These are phyloP conservation scores for Fraxinus americana DNA, from an alignment of 257 asterid species.

Conservation along the genomic window DNA sequence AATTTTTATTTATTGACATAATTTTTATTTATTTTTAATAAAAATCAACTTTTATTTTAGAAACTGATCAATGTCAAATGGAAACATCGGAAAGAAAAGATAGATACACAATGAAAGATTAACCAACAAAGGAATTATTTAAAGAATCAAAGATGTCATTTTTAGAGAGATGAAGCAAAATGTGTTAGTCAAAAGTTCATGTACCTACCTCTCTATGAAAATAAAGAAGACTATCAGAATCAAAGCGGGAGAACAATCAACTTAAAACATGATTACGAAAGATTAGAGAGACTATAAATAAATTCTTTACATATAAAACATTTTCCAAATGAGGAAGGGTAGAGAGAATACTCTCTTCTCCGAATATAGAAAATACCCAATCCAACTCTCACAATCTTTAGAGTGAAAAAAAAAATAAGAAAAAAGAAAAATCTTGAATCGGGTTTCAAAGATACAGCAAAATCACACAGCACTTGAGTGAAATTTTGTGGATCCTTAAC, in stretches of 20 bases:
- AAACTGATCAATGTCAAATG: too few species aligned
- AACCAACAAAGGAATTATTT: too few species aligned
- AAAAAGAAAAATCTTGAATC: slow-evolving; percentile 23
- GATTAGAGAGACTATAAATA: slow-evolving; percentile 21
- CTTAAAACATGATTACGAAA: slow-evolving; percentile 24
- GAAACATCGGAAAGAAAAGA: too few species aligned
- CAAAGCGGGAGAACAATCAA: slow-evolving; percentile 57
- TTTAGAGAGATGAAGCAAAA: too few species aligned
- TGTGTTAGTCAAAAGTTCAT: not conserved
- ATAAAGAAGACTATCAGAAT: slow-evolving; percentile 20
- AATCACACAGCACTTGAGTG: not conserved
- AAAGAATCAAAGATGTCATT: too few species aligned
- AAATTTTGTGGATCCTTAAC: slow-evolving; percentile 5
- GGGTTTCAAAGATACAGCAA: slow-evolving; percentile 31
- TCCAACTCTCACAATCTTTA: slow-evolving; percentile 22
- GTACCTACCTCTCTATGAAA: slow-evolving; percentile 1
- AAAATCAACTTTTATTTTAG: too few species aligned
- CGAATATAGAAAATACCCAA: slow-evolving; percentile 30
- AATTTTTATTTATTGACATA: too few species aligned
- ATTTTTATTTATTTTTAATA: too few species aligned
- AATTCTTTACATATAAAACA: slow-evolving; percentile 14
- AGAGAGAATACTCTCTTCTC: slow-evolving; percentile 33
- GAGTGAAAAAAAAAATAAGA: slow-evolving; percentile 23
- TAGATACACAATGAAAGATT: too few species aligned
- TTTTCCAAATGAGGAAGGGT: slow-evolving; percentile 43